Evolutionary conservation across 768 basidiomycete species (phyloP).

Genomic region (Boletus insuetus): DNA sequence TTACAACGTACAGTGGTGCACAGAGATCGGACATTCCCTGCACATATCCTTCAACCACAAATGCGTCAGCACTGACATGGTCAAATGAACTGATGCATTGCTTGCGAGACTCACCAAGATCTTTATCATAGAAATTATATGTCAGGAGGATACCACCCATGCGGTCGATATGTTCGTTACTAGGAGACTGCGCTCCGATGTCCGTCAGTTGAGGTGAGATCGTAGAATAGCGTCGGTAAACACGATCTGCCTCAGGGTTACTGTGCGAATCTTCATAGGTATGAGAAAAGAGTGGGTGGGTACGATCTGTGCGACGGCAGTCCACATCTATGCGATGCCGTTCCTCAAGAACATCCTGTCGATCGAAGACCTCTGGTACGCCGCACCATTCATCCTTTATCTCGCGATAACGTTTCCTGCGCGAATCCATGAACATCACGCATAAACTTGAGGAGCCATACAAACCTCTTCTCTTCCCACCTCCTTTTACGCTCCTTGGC

Average conservation of each 20-base stretch:
- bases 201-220: slow-evolving; percentile 72
- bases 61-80: slow-evolving; percentile 11
- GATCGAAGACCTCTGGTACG: slow-evolving; percentile 76
- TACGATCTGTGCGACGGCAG: slow-evolving; percentile 92
- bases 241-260: slow-evolving; percentile 53
- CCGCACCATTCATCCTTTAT: slow-evolving; percentile 83
- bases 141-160: slow-evolving; percentile 84
- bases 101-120: slow-evolving; percentile 59
- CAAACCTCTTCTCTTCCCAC: slow-evolving; percentile 67
- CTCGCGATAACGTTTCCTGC: slow-evolving; percentile 66
- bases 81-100: background rate
- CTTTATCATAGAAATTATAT: slow-evolving; percentile 86
- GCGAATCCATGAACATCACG: slow-evolving; percentile 6
- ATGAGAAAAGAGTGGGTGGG: slow-evolving; percentile 81
- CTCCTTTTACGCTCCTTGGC: slow-evolving; percentile 53
- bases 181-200: slow-evolving; percentile 83
- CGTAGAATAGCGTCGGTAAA: slow-evolving; percentile 57
- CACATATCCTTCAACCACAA: slow-evolving; percentile 71
- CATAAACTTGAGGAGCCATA: background rate
- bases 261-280: slow-evolving; percentile 34
- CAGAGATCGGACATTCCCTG: slow-evolving; percentile 99
- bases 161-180: slow-evolving; percentile 90
- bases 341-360: slow-evolving; percentile 80
- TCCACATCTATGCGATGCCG: slow-evolving; percentile 96
- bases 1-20: slow-evolving; percentile 89